These are phyloP conservation scores for Arabis alpina DNA, from an alignment of 345 rosid genomes.

Conservation along the genomic window DNA sequence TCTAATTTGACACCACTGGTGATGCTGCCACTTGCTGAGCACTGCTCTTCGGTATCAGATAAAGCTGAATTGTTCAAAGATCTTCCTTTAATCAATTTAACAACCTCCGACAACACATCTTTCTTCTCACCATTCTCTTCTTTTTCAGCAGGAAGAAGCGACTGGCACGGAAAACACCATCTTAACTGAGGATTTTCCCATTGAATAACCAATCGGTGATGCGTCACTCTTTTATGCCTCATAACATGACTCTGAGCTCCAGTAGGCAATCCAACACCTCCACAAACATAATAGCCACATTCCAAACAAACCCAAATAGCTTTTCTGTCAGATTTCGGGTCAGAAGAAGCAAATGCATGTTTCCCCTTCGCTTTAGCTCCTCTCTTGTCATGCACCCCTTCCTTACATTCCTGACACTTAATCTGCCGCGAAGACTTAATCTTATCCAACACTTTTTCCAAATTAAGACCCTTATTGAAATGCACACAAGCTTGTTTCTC, in stretches of 20 bases:
- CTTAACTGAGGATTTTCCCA: constrained; percentile 80
- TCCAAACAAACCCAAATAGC: constrained; percentile 94
- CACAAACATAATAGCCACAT: constrained; percentile 90
- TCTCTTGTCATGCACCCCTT: constrained; percentile 60
- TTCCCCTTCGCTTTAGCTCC: constrained; percentile 73
- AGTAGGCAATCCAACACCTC: constrained; percentile 87
- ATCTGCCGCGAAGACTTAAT: constrained; percentile 53
- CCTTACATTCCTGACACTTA: constrained; percentile 83
- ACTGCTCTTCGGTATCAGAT: constrained; percentile 60
- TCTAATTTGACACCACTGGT: constrained; percentile 49
- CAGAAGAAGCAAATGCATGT: constrained; percentile 51
- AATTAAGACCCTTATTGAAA: constrained; percentile 61
- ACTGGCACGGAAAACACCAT: constrained; percentile 84
- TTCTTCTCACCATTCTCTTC: constrained; percentile 64
- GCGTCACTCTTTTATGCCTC: constrained; percentile 66
- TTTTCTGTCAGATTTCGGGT: constrained; percentile 59
- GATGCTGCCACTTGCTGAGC: constrained; percentile 69
- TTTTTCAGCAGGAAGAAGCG: constrained; percentile 71
- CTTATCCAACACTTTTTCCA: constrained; percentile 62
- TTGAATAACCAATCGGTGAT: constrained; percentile 74
- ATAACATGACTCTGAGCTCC: constrained; percentile 75
- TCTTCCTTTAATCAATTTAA: constrained; percentile 65
- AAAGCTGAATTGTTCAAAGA: constrained; percentile 43
- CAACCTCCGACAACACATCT: constrained; percentile 56
- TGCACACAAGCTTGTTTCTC: constrained; percentile 67